These are phyloP conservation scores for Diaporthe aspalathi DNA, from an alignment of 2,329 filamentous ascomycete genomes.

Conservation along the genomic window DNA sequence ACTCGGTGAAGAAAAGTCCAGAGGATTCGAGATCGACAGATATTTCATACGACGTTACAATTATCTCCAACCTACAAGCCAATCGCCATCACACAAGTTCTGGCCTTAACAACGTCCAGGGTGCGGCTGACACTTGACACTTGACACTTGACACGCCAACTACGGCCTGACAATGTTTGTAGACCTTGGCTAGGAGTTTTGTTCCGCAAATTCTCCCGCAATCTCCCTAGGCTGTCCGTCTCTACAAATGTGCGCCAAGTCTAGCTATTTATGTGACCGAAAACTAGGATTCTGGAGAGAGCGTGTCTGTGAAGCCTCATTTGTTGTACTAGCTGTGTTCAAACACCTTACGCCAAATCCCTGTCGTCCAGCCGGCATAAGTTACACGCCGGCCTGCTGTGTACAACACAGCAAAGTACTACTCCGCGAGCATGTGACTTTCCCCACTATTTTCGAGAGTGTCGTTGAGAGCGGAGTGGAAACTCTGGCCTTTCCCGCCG, in stretches of 20 bases:
- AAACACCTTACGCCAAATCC: background rate
- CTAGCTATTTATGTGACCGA: background rate
- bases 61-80: background rate
- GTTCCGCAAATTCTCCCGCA: background rate
- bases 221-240: background rate
- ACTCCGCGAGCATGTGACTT: background rate
- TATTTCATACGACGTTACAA: constrained; percentile 3
- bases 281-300: no score
- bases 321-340: background rate
- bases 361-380: background rate
- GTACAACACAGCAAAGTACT: background rate
- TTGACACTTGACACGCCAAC: background rate
- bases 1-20: background rate
- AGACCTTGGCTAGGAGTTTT: background rate
- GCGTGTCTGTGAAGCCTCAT: background rate
- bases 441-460: background rate
- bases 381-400: background rate
- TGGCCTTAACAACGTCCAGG: background rate
- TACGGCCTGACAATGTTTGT: background rate
- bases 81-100: background rate
- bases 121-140: background rate
- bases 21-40: background rate
- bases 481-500: background rate
- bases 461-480: background rate
- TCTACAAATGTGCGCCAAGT: background rate